Conservation (phyloP, 2,329 filamentous ascomycete genomes). For the Aspergillus sp. region DNA sequence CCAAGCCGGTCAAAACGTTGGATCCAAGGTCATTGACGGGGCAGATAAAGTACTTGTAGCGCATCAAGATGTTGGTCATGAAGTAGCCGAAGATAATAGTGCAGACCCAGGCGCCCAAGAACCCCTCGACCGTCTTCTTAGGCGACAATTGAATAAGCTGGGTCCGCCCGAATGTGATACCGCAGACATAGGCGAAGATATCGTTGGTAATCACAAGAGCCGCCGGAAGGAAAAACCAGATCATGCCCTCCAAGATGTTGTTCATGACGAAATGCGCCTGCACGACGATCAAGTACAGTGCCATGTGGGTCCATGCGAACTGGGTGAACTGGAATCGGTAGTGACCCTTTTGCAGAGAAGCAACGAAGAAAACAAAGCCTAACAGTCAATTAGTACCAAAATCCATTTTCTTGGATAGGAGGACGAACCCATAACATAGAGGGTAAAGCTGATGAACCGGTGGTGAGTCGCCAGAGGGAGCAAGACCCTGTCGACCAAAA, state of each 20-base stretch:
- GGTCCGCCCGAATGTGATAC: slow-evolving; percentile 93
- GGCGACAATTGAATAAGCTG: slow-evolving; percentile 97
- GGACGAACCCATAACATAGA: slow-evolving; percentile 88
- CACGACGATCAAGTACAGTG: slow-evolving; percentile 94
- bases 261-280: slow-evolving; percentile 99
- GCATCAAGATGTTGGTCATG: slow-evolving; percentile 82
- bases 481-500: slow-evolving; percentile 90
- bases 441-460: slow-evolving; percentile 96
- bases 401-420: neutral
- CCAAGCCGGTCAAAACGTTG: slow-evolving; percentile 86
- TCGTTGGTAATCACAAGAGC: slow-evolving; percentile 97
- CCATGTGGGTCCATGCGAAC: slow-evolving; percentile 99
- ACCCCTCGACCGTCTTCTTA: slow-evolving; percentile 99
- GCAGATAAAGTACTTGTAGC: slow-evolving; percentile 97
- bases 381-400: neutral
- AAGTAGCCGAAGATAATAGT: slow-evolving; percentile 83
- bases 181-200: slow-evolving; percentile 97
- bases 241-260: slow-evolving; percentile 99
- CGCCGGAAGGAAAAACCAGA: slow-evolving; percentile 98
- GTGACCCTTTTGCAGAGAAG: slow-evolving; percentile 89
- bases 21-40: slow-evolving; percentile 95
- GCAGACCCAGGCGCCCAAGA: slow-evolving; percentile 93
- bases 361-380: slow-evolving; percentile 97
- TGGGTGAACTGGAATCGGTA: slow-evolving; percentile 99
- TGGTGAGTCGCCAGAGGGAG: slow-evolving; percentile 95